These are phyloP conservation scores for Paramecium pentaurelia DNA, from an alignment of 73 alveolate genomes.

Conservation along the genomic window DNA sequence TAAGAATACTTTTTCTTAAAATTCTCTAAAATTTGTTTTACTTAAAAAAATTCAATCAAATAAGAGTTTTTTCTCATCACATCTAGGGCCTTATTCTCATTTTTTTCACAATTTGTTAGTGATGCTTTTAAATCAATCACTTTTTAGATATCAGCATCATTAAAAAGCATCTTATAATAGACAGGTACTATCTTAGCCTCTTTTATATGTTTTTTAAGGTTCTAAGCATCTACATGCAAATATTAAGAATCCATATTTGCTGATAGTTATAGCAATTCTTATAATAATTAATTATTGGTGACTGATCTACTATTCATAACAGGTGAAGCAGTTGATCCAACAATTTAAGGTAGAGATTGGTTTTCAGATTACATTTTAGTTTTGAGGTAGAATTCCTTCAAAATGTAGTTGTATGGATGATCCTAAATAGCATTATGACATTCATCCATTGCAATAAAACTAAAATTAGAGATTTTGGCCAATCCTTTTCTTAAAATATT, in stretches of 20 bases:
- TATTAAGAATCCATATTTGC: background rate
- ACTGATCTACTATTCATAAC: constrained; percentile 9
- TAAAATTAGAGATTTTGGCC: background rate
- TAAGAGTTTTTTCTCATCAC: background rate
- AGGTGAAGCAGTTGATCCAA: constrained; percentile 25
- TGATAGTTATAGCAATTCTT: background rate
- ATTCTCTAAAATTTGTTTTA: background rate
- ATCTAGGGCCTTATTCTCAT: background rate
- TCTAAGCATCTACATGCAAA: background rate
- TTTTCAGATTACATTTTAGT: background rate
- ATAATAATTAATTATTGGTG: background rate
- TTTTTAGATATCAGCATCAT: background rate
- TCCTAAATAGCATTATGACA: constrained; percentile 18
- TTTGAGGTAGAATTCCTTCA: background rate
- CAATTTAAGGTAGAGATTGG: background rate
- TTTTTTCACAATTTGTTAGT: background rate
- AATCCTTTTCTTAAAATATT: constrained; percentile 1
- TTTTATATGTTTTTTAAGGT: background rate
- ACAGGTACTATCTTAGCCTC: background rate
- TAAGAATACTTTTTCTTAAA: background rate
- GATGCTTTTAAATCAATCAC: background rate
- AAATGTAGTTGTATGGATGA: constrained; percentile 3
- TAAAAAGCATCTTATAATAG: background rate
- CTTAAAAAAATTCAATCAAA: background rate
- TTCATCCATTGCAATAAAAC: constrained; percentile 6